phyloP scores from a whole-genome alignment of 2,329 filamentous ascomycete species.

The Davidsoniella virescens region DNA sequence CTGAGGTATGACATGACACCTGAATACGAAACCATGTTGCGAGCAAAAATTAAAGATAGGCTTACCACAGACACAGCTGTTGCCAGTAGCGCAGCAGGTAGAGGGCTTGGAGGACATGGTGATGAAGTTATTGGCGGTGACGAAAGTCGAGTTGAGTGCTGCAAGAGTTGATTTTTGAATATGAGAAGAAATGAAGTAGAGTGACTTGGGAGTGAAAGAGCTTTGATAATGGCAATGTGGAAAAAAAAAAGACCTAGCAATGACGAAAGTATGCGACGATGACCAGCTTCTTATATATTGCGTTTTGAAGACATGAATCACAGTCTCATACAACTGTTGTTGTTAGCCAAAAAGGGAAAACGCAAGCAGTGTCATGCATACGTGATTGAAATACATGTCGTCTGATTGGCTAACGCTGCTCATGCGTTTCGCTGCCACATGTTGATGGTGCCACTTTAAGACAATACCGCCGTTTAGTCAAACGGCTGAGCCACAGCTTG shows the following conservation, averaged over 20 bases:
- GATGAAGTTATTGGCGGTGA: not conserved
- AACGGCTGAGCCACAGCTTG: not conserved
- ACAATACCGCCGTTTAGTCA: not conserved
- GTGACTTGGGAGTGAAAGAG: not conserved
- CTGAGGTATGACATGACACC: not conserved
- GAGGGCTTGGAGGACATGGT: slow-evolving; percentile 17
- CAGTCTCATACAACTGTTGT: slow-evolving; percentile 2
- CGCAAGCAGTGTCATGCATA: slow-evolving; percentile 3
- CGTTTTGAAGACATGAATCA: not conserved
- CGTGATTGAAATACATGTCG: slow-evolving; percentile 11
- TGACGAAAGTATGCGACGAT: not conserved
- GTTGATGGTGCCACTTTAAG: slow-evolving; percentile 3
- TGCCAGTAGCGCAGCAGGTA: slow-evolving; percentile 41
- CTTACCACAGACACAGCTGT: slow-evolving; percentile 41
- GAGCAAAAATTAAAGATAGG: slow-evolving; percentile 13
- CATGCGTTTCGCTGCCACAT: slow-evolving; percentile 1
- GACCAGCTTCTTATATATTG: slow-evolving; percentile 7
- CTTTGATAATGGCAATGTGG: not conserved
- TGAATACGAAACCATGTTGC: not conserved
- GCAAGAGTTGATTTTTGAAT: not conserved
- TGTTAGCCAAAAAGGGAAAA: slow-evolving; percentile 8
- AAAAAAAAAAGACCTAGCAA: not conserved
- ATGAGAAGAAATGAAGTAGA: not conserved
- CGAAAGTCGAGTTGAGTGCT: not conserved
- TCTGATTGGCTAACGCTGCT: slow-evolving; percentile 10